Conservation (phyloP, 2,329 filamentous ascomycete genomes). For the Blumeria hordei region DNA sequence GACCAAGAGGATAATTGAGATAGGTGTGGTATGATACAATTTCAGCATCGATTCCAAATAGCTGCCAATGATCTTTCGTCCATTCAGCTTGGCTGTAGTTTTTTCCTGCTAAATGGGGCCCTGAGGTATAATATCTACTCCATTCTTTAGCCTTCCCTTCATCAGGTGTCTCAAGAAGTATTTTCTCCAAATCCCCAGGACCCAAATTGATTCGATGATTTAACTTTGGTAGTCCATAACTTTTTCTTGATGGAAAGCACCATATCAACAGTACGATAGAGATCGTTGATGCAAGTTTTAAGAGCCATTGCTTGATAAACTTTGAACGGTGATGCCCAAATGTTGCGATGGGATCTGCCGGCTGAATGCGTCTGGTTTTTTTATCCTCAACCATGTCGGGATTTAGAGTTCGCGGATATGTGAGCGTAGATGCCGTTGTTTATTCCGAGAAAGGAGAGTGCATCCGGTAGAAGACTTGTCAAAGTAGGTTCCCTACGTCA, state of each 20-base stretch:
- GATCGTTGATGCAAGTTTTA: conserved; percentile 18
- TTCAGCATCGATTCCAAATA: conserved; percentile 39
- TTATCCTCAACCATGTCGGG: no score
- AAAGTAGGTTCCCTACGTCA: no score
- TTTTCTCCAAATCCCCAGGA: conserved; percentile 27
- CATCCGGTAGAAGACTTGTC: no score
- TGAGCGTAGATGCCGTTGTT: no score
- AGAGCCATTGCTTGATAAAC: no score
- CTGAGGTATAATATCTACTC: conserved; percentile 56
- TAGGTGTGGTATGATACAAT: conserved; percentile 54
- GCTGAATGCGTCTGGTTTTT: no score
- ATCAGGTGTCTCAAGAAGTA: conserved; percentile 33
- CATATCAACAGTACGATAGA: conserved; percentile 19
- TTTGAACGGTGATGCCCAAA: no score
- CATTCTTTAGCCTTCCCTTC: conserved; percentile 37
- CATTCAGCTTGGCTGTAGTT: conserved; percentile 49
- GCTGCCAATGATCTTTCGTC: conserved; percentile 50
- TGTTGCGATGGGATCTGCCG: no score
- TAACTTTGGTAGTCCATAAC: neutral
- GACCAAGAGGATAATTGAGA: conserved; percentile 52
- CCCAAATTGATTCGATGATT: conserved; percentile 12
- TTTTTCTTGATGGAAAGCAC: no score
- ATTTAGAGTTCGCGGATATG: no score
- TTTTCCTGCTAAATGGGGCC: conserved; percentile 51
- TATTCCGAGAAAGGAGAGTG: no score